A percentile compares a stretch with the other conserved stretches of the same genome.
Evolutionary conservation across 2,329 filamentous ascomycete genomes (phyloP).

Genomic region (Colletotrichum cereale): DNA sequence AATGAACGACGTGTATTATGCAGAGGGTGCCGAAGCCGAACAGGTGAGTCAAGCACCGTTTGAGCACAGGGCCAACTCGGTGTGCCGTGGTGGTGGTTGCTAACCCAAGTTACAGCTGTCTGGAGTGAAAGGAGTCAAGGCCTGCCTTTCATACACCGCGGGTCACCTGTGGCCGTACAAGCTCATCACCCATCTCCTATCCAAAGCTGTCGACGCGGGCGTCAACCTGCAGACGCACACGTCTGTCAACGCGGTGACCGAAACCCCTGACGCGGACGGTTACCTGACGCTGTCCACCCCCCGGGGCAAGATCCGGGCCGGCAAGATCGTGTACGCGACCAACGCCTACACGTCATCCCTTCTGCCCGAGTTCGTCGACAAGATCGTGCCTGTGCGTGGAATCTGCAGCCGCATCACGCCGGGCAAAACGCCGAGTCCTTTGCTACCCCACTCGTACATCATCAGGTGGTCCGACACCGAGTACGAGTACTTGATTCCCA

Average conservation of each 20-base stretch:
- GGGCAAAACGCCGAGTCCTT: conserved; percentile 48
- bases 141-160: conserved; percentile 53
- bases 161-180: conserved; percentile 46
- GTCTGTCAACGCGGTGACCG: conserved; percentile 11
- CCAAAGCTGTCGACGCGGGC: conserved; percentile 40
- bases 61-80: conserved; percentile 38
- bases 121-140: conserved; percentile 55
- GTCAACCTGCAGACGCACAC: conserved; percentile 47
- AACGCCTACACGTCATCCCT: conserved; percentile 47
- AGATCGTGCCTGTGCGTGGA: conserved; percentile 45
- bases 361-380: conserved; percentile 42
- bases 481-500: conserved; percentile 76
- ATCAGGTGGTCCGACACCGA: conserved; percentile 69
- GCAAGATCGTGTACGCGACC: conserved; percentile 45
- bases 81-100: conserved; percentile 45
- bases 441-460: conserved; percentile 66
- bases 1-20: conserved; percentile 47
- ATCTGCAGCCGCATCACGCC: conserved; percentile 48
- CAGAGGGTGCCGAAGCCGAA: conserved; percentile 46
- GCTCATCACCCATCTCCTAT: conserved; percentile 46
- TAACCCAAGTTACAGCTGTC: conserved; percentile 54
- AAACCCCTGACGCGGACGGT: conserved; percentile 11
- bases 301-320: conserved; percentile 42
- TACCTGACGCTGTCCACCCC: conserved; percentile 39
- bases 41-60: conserved; percentile 43